Conservation (phyloP, 1,284 basidiomycete genomes). For the Puccinia coronata region DNA sequence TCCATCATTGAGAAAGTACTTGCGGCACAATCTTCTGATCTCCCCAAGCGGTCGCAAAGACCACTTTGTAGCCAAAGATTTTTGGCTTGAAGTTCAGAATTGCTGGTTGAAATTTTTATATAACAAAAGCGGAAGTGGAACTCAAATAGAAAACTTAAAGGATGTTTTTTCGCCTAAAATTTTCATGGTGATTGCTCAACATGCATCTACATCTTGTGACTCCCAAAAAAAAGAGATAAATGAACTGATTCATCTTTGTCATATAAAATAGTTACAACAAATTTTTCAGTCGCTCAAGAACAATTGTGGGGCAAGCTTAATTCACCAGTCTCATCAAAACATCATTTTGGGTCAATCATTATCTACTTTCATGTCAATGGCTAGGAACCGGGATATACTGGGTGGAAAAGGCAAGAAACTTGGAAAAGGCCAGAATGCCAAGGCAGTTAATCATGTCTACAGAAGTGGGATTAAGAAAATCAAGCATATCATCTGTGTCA, state of each 20-base stretch:
- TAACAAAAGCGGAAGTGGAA: background rate
- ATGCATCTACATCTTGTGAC: background rate
- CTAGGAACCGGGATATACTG: too few relatives aligned
- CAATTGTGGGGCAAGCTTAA: background rate
- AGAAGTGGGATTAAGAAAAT: too few relatives aligned
- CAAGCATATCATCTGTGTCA: too few relatives aligned
- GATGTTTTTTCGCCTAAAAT: background rate
- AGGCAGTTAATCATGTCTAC: background rate
- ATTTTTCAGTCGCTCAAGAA: background rate
- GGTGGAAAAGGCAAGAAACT: background rate
- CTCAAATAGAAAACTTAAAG: background rate
- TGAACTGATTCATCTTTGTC: background rate
- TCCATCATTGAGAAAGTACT: background rate
- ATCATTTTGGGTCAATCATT: background rate
- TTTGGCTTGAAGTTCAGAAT: slow-evolving; percentile 13
- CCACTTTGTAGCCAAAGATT: slow-evolving; percentile 31
- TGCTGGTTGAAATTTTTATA: slow-evolving; percentile 20
- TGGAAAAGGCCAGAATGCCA: background rate
- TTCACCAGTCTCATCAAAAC: background rate
- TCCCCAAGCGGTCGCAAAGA: background rate
- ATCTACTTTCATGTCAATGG: too few relatives aligned
- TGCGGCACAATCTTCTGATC: too few relatives aligned
- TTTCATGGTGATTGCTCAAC: background rate
- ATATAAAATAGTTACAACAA: background rate
- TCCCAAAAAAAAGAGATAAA: too few relatives aligned